phyloP scores from a whole-genome alignment of 805 yeast genomes.

The Yamadazyma sp. region DNA sequence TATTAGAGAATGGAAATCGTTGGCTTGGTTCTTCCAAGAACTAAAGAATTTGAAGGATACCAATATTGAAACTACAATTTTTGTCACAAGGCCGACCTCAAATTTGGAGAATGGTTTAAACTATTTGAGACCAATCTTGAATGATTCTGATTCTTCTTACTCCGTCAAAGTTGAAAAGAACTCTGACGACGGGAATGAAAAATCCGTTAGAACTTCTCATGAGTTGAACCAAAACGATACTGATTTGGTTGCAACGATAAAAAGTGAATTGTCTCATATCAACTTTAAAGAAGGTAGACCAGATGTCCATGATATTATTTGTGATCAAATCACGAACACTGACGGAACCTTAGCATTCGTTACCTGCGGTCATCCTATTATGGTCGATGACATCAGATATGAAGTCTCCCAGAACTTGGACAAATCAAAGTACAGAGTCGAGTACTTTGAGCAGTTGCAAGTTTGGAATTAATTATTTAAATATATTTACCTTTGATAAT shows the following conservation, averaged over 20 bases:
- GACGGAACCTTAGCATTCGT: slow-evolving; percentile 50
- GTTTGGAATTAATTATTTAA: slow-evolving; percentile 49
- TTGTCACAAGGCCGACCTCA: slow-evolving; percentile 28
- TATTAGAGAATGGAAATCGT: slow-evolving; percentile 52
- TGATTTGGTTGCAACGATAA: slow-evolving; percentile 15
- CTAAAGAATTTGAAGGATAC: slow-evolving; percentile 25
- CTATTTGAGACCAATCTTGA: slow-evolving; percentile 14
- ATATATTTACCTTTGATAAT: not conserved
- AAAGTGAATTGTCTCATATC: slow-evolving; percentile 29
- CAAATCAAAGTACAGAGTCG: slow-evolving; percentile 49
- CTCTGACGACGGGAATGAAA: not conserved
- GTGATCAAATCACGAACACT: slow-evolving; percentile 33
- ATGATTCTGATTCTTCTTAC: slow-evolving; percentile 15
- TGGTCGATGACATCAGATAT: slow-evolving; percentile 58
- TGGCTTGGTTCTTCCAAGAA: slow-evolving; percentile 52
- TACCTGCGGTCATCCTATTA: slow-evolving; percentile 61
- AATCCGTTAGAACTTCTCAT: slow-evolving; percentile 1
- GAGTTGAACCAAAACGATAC: slow-evolving; percentile 2
- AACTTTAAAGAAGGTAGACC: slow-evolving; percentile 52
- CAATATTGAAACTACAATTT: slow-evolving; percentile 30
- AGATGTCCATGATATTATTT: slow-evolving; percentile 37
- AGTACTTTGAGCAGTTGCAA: slow-evolving; percentile 74
- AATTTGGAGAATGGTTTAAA: slow-evolving; percentile 9
- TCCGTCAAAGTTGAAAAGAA: slow-evolving; percentile 8
- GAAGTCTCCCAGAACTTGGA: slow-evolving; percentile 43